A percentile compares a stretch with the other conserved stretches of the same genome.
Evolutionary conservation across 768 basidiomycete species (phyloP).

Genomic region (Trametes elegans): DNA sequence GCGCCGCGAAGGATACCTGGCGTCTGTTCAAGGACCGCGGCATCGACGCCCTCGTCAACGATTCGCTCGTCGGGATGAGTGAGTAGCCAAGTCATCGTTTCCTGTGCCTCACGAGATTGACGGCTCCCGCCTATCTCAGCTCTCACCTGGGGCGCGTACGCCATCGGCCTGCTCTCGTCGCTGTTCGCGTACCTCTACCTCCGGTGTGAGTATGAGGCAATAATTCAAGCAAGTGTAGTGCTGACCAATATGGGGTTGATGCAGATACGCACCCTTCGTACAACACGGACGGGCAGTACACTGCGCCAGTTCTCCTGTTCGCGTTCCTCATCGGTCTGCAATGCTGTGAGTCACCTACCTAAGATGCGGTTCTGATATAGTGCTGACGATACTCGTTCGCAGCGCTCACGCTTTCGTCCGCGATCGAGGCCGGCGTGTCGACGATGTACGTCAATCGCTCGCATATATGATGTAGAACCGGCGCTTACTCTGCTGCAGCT

Average conservation of each 20-base stretch:
- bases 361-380: neutral
- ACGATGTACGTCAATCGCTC: slow-evolving; percentile 56
- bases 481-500: slow-evolving; percentile 38
- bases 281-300: slow-evolving; percentile 72
- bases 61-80: slow-evolving; percentile 80
- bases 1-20: slow-evolving; percentile 85
- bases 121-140: slow-evolving; percentile 37
- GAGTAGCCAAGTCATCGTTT: slow-evolving; percentile 27
- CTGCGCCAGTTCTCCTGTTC: slow-evolving; percentile 73
- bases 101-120: neutral
- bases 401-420: slow-evolving; percentile 69
- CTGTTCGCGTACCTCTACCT: slow-evolving; percentile 79
- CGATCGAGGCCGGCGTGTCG: slow-evolving; percentile 84
- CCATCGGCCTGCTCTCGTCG: slow-evolving; percentile 68
- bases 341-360: slow-evolving; percentile 46
- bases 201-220: slow-evolving; percentile 44
- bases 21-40: slow-evolving; percentile 71
- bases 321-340: slow-evolving; percentile 77
- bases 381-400: neutral
- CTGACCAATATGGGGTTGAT: slow-evolving; percentile 1
- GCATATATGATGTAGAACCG: neutral
- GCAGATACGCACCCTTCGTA: slow-evolving; percentile 73
- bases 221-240: neutral
- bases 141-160: slow-evolving; percentile 78
- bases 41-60: slow-evolving; percentile 81